Evolutionary conservation across 306 rosid species (phyloP).

Genomic region (Gastrolobium bilobum): DNA sequence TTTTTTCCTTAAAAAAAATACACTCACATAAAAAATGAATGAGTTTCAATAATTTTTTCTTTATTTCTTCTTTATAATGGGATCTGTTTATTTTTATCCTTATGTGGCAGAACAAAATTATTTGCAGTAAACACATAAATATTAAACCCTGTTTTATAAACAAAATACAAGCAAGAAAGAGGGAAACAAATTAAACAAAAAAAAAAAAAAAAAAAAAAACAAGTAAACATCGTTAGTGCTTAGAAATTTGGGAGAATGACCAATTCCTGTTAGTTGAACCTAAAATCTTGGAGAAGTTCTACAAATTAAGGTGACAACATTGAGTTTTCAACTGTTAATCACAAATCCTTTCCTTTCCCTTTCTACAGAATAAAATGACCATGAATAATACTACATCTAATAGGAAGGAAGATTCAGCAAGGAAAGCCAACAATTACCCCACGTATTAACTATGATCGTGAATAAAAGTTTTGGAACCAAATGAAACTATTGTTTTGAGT

Average conservation of each 20-base stretch:
- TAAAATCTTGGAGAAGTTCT: constrained; percentile 15
- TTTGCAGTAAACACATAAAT: no score
- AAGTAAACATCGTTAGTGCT: neutral
- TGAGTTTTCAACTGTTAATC: neutral
- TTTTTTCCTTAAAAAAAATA: no score
- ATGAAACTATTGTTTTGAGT: neutral
- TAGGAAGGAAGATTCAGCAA: neutral
- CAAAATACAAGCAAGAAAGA: no score
- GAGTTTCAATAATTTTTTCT: no score
- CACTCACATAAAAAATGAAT: no score
- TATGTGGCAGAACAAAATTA: no score
- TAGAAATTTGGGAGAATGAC: neutral
- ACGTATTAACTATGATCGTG: neutral
- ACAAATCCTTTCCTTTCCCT: neutral
- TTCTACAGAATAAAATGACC: neutral
- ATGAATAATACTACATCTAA: neutral
- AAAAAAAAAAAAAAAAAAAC: neutral
- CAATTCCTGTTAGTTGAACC: constrained; percentile 6
- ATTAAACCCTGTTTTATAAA: no score
- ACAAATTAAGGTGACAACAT: constrained; percentile 7
- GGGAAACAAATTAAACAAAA: no score
- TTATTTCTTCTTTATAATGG: no score
- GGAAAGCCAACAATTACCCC: neutral
- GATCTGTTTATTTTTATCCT: no score
- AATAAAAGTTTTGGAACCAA: neutral